Conservation (phyloP, 495 filamentous ascomycete species). For the Daldinia caldariorum region DNA sequence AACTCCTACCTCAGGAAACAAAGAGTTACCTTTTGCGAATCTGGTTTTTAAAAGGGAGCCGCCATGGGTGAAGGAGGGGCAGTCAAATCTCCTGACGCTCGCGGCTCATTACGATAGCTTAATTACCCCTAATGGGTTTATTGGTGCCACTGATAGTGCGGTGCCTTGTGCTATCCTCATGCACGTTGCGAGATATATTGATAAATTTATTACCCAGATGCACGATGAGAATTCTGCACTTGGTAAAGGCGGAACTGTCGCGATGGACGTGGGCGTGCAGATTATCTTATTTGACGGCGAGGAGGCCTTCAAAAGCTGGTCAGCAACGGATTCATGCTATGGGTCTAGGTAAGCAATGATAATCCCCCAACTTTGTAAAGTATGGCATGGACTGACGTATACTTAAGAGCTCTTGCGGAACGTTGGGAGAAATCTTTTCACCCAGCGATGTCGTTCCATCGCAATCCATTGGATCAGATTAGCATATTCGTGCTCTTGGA, state of each 20-base stretch:
- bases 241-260: slow-evolving; percentile 62
- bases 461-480: slow-evolving; percentile 78
- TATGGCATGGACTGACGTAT: slow-evolving; percentile 23
- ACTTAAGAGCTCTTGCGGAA: slow-evolving; percentile 72
- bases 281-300: slow-evolving; percentile 92
- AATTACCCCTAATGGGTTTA: slow-evolving; percentile 83
- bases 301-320: slow-evolving; percentile 88
- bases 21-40: slow-evolving; percentile 83
- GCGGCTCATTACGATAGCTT: slow-evolving; percentile 96
- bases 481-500: slow-evolving; percentile 93
- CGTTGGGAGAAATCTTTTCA: slow-evolving; percentile 74
- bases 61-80: slow-evolving; percentile 75
- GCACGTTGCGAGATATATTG: slow-evolving; percentile 82
- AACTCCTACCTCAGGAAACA: slow-evolving; percentile 76
- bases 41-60: slow-evolving; percentile 90
- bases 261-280: slow-evolving; percentile 85
- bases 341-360: slow-evolving; percentile 70
- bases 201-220: slow-evolving; percentile 79
- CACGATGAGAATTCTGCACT: slow-evolving; percentile 76
- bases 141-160: slow-evolving; percentile 93
- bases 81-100: slow-evolving; percentile 81
- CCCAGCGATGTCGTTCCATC: slow-evolving; percentile 75
- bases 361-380: not conserved
- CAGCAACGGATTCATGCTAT: slow-evolving; percentile 82
- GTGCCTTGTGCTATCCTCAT: slow-evolving; percentile 93